Conservation (phyloP, 441 rosid genomes). For the Aleurites moluccanus region DNA sequence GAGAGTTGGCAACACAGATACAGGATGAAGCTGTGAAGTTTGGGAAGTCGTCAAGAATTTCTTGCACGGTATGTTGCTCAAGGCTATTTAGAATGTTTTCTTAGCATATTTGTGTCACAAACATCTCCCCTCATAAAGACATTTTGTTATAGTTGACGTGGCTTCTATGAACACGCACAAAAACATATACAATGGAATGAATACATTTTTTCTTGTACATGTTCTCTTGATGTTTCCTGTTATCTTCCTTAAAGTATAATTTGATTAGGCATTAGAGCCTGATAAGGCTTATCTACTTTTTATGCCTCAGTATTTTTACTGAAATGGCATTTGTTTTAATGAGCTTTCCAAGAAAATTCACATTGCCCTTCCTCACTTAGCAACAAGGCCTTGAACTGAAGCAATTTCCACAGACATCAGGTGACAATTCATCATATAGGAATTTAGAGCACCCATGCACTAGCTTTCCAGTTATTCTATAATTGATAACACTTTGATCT, state of each 20-base stretch:
- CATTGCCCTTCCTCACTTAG: not conserved
- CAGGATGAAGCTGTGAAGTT: slow-evolving; percentile 92
- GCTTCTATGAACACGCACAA: not conserved
- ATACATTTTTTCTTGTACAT: not conserved
- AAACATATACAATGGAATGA: not conserved
- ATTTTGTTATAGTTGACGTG: not conserved
- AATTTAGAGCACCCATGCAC: not conserved
- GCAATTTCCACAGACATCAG: not conserved
- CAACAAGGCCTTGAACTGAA: not conserved
- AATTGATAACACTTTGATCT: slow-evolving; percentile 2
- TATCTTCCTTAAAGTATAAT: not conserved
- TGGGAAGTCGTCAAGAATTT: slow-evolving; percentile 87
- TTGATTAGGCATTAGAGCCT: not conserved
- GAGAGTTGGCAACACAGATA: slow-evolving; percentile 98
- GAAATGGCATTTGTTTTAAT: not conserved
- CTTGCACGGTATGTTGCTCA: slow-evolving; percentile 64
- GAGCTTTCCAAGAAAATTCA: not conserved
- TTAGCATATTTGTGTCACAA: not conserved
- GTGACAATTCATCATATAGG: not conserved
- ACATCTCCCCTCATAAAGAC: not conserved
- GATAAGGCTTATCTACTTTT: not conserved
- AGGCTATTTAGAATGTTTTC: not conserved
- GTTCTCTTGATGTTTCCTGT: not conserved
- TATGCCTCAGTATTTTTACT: not conserved
- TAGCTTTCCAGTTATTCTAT: not conserved